Evolutionary conservation across 345 rosid species (phyloP).

Genomic region (Laguncularia racemosa): DNA sequence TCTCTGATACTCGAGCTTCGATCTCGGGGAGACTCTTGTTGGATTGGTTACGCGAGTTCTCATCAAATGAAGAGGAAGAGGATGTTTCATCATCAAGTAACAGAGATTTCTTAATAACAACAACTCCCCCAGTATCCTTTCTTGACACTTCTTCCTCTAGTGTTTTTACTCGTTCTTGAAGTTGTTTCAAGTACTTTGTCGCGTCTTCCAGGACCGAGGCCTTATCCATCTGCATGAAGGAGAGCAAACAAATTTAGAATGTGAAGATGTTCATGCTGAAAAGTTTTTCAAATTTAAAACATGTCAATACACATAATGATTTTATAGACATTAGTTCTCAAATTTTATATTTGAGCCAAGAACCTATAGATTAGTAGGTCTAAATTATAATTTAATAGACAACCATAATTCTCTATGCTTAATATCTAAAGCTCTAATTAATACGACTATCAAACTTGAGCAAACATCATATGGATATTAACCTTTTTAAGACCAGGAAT

Average conservation of each 20-base stretch:
- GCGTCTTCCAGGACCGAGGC: constrained; percentile 66
- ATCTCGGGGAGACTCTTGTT: constrained; percentile 12
- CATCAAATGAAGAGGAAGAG: constrained; percentile 22
- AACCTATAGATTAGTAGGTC: too few relatives aligned
- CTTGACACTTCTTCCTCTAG: constrained; percentile 42
- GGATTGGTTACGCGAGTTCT: constrained; percentile 14
- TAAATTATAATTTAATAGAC: too few relatives aligned
- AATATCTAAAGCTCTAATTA: too few relatives aligned
- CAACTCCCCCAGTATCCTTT: constrained; percentile 36
- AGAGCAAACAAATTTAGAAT: too few relatives aligned
- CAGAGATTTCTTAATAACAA: constrained; percentile 54
- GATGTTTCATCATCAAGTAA: constrained; percentile 28
- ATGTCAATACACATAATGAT: too few relatives aligned
- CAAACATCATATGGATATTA: background rate
- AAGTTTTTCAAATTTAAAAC: too few relatives aligned
- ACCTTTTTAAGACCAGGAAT: constrained; percentile 84
- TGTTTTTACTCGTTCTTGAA: constrained; percentile 48
- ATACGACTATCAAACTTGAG: too few relatives aligned
- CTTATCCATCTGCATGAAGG: constrained; percentile 52
- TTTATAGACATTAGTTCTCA: too few relatives aligned
- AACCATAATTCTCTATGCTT: too few relatives aligned
- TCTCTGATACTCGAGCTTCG: constrained; percentile 10
- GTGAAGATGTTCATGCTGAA: too few relatives aligned
- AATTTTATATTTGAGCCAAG: too few relatives aligned
- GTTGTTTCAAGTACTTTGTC: constrained; percentile 51